Evolutionary conservation across 768 basidiomycete species (phyloP).

Genomic region (Mycena galopus): DNA sequence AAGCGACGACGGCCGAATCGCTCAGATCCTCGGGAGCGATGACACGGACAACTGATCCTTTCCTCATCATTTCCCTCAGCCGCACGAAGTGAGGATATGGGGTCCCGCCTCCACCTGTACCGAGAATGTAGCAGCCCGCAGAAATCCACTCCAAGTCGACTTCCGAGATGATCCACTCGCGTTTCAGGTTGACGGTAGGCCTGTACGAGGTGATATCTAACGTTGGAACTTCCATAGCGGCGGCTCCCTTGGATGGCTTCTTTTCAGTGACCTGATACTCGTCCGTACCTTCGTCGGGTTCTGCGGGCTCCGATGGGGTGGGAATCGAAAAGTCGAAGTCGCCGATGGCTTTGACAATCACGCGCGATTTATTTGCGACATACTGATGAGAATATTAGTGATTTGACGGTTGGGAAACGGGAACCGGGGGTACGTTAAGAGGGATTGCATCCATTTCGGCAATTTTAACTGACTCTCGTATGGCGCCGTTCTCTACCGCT

Average conservation of each 20-base stretch:
- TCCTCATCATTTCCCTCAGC: constrained; percentile 60
- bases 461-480: constrained; percentile 55
- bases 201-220: constrained; percentile 43
- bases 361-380: constrained; percentile 55
- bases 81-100: constrained; percentile 60
- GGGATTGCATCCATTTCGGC: constrained; percentile 67
- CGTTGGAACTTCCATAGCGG: constrained; percentile 28
- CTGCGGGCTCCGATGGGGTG: not conserved
- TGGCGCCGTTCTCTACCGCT: constrained; percentile 59
- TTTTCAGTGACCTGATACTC: constrained; percentile 11
- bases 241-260: constrained; percentile 22
- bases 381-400: constrained; percentile 41
- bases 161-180: constrained; percentile 55
- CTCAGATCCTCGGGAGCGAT: constrained; percentile 52
- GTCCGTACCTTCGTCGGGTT: not conserved
- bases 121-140: constrained; percentile 66
- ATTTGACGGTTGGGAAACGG: not conserved
- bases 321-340: constrained; percentile 49
- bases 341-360: constrained; percentile 71
- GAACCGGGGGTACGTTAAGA: constrained; percentile 47
- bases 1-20: constrained; percentile 54
- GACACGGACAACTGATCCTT: constrained; percentile 56
- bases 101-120: constrained; percentile 68
- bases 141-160: constrained; percentile 64
- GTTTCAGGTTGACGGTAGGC: constrained; percentile 25